These are phyloP conservation scores for Avena eriantha DNA, from an alignment of 176 grass and related monocot species.

Conservation along the genomic window DNA sequence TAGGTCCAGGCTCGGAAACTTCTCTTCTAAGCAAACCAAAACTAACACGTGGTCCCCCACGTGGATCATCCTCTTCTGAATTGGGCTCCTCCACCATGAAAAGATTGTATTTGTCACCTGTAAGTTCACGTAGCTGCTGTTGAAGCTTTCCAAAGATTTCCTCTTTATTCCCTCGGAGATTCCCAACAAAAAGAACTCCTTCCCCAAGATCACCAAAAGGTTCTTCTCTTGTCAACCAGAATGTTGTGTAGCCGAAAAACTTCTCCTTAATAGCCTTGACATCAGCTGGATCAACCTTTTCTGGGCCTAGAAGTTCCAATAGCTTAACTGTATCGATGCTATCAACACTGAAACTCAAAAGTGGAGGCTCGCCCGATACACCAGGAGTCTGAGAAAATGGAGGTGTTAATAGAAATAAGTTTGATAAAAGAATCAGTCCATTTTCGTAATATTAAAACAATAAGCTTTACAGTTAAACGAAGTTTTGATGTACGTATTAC, in stretches of 20 bases:
- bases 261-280: conserved; percentile 94
- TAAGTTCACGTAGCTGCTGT: conserved; percentile 68
- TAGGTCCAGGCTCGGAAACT: conserved; percentile 93
- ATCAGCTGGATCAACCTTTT: conserved; percentile 92
- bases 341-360: conserved; percentile 62
- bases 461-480: conserved; percentile 5
- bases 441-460: background rate
- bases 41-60: conserved; percentile 89
- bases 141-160: conserved; percentile 91
- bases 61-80: conserved; percentile 88
- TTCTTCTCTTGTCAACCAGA: conserved; percentile 98
- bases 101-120: conserved; percentile 87
- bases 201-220: conserved; percentile 95
- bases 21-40: conserved; percentile 94
- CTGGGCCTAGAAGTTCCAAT: conserved; percentile 88
- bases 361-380: conserved; percentile 54
- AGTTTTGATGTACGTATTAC: background rate
- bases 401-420: conserved; percentile 27
- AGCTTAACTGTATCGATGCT: conserved; percentile 91
- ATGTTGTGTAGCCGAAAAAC: conserved; percentile 97
- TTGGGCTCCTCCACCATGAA: conserved; percentile 98
- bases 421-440: conserved; percentile 37
- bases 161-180: conserved; percentile 85
- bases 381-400: conserved; percentile 57
- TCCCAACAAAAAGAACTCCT: conserved; percentile 94